Conservation (phyloP, 768 basidiomycete species). For the Boletales sp. region DNA sequence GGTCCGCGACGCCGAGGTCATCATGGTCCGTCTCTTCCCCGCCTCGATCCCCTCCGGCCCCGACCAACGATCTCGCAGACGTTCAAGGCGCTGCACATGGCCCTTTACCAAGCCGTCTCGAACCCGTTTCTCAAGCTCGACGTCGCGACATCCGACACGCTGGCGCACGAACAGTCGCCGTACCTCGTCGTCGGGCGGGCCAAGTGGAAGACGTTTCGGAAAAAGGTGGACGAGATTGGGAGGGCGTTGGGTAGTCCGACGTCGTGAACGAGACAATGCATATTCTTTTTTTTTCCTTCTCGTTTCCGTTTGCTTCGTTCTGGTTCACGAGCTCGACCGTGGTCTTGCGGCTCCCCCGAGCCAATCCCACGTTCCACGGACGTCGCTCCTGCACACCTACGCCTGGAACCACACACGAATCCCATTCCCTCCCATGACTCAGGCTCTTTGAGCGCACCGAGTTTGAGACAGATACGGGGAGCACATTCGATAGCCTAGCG, state of each 20-base stretch:
- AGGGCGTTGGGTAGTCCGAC: slow-evolving; percentile 48
- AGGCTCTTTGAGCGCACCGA: slow-evolving; percentile 57
- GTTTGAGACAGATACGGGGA: slow-evolving; percentile 96
- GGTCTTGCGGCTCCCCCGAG: slow-evolving; percentile 21
- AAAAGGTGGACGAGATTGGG: slow-evolving; percentile 72
- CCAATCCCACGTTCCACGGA: slow-evolving; percentile 20
- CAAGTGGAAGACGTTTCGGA: slow-evolving; percentile 68
- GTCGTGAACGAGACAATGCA: slow-evolving; percentile 14
- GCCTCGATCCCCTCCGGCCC: too few relatives aligned
- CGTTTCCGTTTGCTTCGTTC: neutral
- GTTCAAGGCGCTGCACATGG: slow-evolving; percentile 86
- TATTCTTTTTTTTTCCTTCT: neutral
- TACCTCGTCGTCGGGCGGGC: slow-evolving; percentile 58
- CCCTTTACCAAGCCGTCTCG: slow-evolving; percentile 77
- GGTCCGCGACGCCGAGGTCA: slow-evolving; percentile 76
- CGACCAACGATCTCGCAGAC: slow-evolving; percentile 44
- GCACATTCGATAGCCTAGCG: slow-evolving; percentile 12
- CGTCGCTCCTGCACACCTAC: slow-evolving; percentile 13
- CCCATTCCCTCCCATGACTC: slow-evolving; percentile 77
- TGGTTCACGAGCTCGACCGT: slow-evolving; percentile 27
- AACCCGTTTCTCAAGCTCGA: slow-evolving; percentile 84
- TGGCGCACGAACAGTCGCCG: slow-evolving; percentile 47
- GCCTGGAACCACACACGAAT: slow-evolving; percentile 55
- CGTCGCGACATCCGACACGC: slow-evolving; percentile 37
- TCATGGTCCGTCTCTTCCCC: slow-evolving; percentile 48